Evolutionary conservation across 768 basidiomycete genomes (phyloP).

Genomic region (Boletus reticuloceps): DNA sequence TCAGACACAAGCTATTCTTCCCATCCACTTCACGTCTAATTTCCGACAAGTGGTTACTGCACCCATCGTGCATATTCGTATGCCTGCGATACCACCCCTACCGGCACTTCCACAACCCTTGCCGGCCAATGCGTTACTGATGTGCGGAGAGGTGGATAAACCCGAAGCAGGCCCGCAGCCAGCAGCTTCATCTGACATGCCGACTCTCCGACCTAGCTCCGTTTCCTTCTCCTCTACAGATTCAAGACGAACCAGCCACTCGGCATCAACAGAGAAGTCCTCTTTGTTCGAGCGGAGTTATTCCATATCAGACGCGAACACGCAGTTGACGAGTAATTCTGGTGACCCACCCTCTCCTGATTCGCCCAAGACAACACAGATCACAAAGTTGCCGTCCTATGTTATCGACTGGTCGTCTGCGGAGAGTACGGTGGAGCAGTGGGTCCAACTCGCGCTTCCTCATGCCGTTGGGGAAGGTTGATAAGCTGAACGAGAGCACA

Average conservation of each 20-base stretch:
- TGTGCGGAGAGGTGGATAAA: constrained; percentile 26
- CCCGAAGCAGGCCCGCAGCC: constrained; percentile 20
- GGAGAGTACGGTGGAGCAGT: constrained; percentile 38
- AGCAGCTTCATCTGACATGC: constrained; percentile 9
- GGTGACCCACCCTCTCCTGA: constrained; percentile 21
- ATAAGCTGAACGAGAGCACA: constrained; percentile 52
- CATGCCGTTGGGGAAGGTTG: constrained; percentile 42
- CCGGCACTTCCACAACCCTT: constrained; percentile 40
- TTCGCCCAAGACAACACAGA: constrained; percentile 7
- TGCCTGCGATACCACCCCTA: constrained; percentile 68
- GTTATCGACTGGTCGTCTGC: constrained; percentile 47
- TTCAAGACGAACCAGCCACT: constrained; percentile 33
- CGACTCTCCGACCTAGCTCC: constrained; percentile 39
- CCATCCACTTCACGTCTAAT: constrained; percentile 67
- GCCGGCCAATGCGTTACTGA: constrained; percentile 24
- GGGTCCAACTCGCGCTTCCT: constrained; percentile 34
- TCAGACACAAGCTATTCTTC: constrained; percentile 52
- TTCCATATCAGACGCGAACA: constrained; percentile 26
- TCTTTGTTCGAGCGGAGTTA: constrained; percentile 30
- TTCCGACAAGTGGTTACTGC: constrained; percentile 64
- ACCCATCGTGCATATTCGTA: constrained; percentile 60
- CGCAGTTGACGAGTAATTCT: constrained; percentile 19
- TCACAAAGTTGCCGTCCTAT: constrained; percentile 33
- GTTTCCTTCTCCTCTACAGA: constrained; percentile 53
- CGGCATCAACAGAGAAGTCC: constrained; percentile 33